These are phyloP conservation scores for Kodamaea sp. DNA, from an alignment of 1,139 yeast species.

Conservation along the genomic window DNA sequence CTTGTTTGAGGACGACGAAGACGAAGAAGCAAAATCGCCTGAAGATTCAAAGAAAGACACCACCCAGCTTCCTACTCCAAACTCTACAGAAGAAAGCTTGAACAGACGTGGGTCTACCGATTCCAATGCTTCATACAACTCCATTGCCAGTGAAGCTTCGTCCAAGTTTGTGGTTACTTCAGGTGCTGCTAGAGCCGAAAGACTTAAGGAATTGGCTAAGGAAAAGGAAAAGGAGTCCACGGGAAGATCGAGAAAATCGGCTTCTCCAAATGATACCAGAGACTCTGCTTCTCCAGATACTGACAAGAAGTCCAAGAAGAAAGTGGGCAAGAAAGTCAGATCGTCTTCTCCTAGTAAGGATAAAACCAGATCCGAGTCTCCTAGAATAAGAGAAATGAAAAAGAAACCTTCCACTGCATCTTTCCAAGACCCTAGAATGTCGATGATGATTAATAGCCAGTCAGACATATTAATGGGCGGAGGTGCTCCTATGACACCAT, in stretches of 20 bases:
- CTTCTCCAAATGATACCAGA: conserved; percentile 1
- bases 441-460: conserved; percentile 5
- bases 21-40: conserved; percentile 12
- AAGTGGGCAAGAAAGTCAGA: conserved; percentile 5
- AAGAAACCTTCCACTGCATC: conserved; percentile 12
- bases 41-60: conserved; percentile 7
- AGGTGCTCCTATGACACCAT: conserved; percentile 15
- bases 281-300: conserved; percentile 4
- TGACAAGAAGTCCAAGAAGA: conserved; percentile 5
- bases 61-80: conserved; percentile 20
- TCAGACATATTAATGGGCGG: background rate
- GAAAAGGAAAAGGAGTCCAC: conserved; percentile 1
- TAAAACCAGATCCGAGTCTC: conserved; percentile 3
- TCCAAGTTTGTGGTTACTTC: conserved; percentile 36
- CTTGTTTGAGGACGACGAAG: conserved; percentile 30
- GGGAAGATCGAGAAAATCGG: conserved; percentile 1
- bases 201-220: conserved; percentile 8
- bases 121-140: conserved; percentile 27
- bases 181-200: conserved; percentile 20
- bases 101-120: conserved; percentile 29
- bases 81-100: conserved; percentile 16
- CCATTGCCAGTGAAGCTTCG: conserved; percentile 41
- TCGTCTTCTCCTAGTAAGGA: conserved; percentile 6
- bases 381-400: conserved; percentile 6
- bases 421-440: conserved; percentile 14